Percentiles rank a stretch among this genome's conserved stretches.
Evolutionary conservation across 495 filamentous ascomycete genomes (phyloP).

Genomic region (Aspergillus campestris): DNA sequence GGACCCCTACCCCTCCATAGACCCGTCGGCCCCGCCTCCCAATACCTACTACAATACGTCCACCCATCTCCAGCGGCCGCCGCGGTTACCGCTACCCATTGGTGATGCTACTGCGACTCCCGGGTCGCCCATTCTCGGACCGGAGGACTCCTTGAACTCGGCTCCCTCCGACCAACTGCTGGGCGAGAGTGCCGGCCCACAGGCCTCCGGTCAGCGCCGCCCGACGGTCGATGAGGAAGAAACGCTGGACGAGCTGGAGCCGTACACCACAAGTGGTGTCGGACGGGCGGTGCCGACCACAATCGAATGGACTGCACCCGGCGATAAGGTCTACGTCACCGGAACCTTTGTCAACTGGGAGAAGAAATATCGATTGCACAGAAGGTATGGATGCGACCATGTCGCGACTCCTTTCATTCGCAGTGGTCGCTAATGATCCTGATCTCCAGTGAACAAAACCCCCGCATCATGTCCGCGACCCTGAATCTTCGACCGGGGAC

Average conservation of each 20-base stretch:
- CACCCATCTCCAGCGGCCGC: constrained; percentile 61
- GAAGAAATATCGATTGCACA: constrained; percentile 77
- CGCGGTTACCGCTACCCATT: constrained; percentile 83
- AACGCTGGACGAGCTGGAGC: constrained; percentile 58
- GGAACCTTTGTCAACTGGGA: constrained; percentile 96
- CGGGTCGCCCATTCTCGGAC: constrained; percentile 70
- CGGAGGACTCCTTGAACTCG: constrained; percentile 45
- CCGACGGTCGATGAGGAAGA: constrained; percentile 76
- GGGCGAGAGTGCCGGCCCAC: constrained; percentile 35
- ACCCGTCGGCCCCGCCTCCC: constrained; percentile 37
- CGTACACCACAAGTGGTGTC: constrained; percentile 45
- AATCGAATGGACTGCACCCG: constrained; percentile 72
- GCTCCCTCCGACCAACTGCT: constrained; percentile 43
- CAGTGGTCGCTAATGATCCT: constrained; percentile 2
- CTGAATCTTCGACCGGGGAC: constrained; percentile 84
- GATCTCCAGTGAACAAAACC: constrained; percentile 25
- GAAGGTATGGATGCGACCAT: too few relatives aligned
- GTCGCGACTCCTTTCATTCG: neutral
- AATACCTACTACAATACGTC: constrained; percentile 44
- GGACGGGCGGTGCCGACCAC: constrained; percentile 59
- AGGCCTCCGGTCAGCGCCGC: constrained; percentile 55
- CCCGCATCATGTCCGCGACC: constrained; percentile 57
- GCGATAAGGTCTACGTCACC: constrained; percentile 88
- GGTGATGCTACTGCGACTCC: constrained; percentile 80
- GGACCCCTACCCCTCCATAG: constrained; percentile 23